phyloP scores from a whole-genome alignment of 192 early-diverging fungal species.

The Linnemannia schmuckeri region DNA sequence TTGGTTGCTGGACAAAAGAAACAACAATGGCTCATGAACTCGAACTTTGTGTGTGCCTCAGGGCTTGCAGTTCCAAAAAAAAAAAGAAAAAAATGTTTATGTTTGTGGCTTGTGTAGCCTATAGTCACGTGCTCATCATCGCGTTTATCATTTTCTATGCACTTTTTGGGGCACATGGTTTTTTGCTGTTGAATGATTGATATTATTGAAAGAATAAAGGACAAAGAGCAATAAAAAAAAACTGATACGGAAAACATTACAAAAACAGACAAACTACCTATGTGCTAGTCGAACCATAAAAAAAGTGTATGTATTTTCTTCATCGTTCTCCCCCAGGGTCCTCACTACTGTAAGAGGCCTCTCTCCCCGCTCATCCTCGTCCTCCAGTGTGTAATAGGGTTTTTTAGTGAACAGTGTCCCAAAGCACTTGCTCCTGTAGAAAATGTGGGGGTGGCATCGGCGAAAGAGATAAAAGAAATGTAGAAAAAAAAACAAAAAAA shows the following conservation, averaged over 20 bases:
- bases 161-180: neutral
- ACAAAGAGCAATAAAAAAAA: neutral
- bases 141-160: too few species aligned
- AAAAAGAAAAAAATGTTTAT: slow-evolving; percentile 13
- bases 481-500: slow-evolving; percentile 17
- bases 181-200: neutral
- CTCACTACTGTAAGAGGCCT: neutral
- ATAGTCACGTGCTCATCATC: neutral
- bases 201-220: neutral
- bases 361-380: neutral
- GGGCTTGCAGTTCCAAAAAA: neutral
- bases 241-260: neutral
- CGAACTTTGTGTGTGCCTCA: neutral
- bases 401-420: neutral
- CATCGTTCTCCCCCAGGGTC: neutral
- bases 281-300: neutral
- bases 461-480: slow-evolving; percentile 23
- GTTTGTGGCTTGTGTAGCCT: slow-evolving; percentile 2
- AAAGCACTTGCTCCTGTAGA: neutral
- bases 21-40: neutral
- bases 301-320: neutral
- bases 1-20: neutral
- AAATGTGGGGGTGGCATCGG: slow-evolving; percentile 1
- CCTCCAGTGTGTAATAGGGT: neutral
- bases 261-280: neutral